These are phyloP conservation scores for Phytophthora sp. DNA, from an alignment of 352 stramenopile genomes.

Conservation along the genomic window DNA sequence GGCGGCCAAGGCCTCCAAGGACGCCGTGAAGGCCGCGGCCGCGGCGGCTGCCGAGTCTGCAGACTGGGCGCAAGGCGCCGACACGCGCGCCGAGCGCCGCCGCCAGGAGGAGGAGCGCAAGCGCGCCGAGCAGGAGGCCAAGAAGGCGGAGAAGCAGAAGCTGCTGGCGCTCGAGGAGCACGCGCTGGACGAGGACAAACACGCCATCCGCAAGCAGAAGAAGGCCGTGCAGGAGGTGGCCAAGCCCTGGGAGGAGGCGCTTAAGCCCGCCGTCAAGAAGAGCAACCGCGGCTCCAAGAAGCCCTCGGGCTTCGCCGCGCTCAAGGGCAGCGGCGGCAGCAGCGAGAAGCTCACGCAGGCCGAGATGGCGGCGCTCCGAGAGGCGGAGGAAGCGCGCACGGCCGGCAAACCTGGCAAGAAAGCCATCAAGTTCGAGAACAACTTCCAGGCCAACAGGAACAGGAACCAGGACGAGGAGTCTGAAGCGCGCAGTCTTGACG, in stretches of 20 bases:
- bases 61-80: constrained; percentile 66
- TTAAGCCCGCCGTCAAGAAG: constrained; percentile 68
- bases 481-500: constrained; percentile 70
- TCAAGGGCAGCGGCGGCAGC: constrained; percentile 20
- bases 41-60: constrained; percentile 48
- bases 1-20: constrained; percentile 54
- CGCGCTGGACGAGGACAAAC: constrained; percentile 62
- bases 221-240: constrained; percentile 67
- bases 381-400: constrained; percentile 44
- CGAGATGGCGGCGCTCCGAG: constrained; percentile 52
- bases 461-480: constrained; percentile 37
- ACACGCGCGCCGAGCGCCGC: constrained; percentile 47
- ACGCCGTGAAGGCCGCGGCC: constrained; percentile 53
- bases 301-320: constrained; percentile 27
- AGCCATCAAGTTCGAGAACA: constrained; percentile 69
- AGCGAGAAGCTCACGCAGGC: constrained; percentile 61
- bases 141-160: constrained; percentile 79
- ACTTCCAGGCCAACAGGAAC: constrained; percentile 67
- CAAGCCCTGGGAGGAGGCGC: constrained; percentile 75
- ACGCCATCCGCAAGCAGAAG: constrained; percentile 72
- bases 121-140: constrained; percentile 62
- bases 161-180: constrained; percentile 73
- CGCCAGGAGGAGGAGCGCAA: constrained; percentile 70
- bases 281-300: constrained; percentile 63
- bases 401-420: constrained; percentile 55